Evolutionary conservation across 2,329 filamentous ascomycete species (phyloP).

Genomic region (Trichoderma sp.): DNA sequence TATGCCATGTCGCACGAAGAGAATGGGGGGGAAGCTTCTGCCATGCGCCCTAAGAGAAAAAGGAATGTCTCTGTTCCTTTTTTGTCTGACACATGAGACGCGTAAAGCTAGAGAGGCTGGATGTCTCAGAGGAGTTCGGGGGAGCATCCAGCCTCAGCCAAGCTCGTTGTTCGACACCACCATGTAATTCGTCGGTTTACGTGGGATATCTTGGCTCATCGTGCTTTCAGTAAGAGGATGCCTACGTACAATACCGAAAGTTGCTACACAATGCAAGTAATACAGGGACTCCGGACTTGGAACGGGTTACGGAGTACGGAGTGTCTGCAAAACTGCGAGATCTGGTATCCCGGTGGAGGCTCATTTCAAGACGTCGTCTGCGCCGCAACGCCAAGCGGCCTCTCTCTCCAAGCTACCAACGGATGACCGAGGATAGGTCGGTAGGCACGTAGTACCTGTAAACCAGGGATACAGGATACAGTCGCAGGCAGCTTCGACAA

Average conservation of each 20-base stretch:
- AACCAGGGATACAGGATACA: too few relatives aligned
- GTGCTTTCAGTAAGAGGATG: too few relatives aligned
- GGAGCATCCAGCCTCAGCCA: constrained; percentile 9
- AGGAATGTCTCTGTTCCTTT: too few relatives aligned
- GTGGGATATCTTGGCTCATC: too few relatives aligned
- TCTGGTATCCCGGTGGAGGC: constrained; percentile 21
- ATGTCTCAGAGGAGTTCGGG: background rate
- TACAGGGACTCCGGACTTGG: constrained; percentile 9
- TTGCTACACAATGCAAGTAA: background rate
- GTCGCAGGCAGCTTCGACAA: background rate
- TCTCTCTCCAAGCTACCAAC: background rate
- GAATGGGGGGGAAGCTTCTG: background rate
- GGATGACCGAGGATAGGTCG: background rate
- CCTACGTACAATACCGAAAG: too few relatives aligned
- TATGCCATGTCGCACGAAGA: background rate
- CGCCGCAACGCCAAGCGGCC: constrained; percentile 21
- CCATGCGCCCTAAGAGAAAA: background rate
- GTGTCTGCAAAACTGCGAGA: background rate
- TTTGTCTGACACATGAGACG: too few relatives aligned
- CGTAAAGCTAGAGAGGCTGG: background rate
- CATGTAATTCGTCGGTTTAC: background rate
- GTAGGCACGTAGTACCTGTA: background rate
- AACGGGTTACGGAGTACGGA: background rate
- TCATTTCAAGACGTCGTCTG: constrained; percentile 18
- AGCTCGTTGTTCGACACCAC: background rate